Evolutionary conservation across 768 basidiomycete genomes (phyloP), one percentile per base, ranked within the genome.

Genomic region (Ephemerocybe angulata): DNA sequence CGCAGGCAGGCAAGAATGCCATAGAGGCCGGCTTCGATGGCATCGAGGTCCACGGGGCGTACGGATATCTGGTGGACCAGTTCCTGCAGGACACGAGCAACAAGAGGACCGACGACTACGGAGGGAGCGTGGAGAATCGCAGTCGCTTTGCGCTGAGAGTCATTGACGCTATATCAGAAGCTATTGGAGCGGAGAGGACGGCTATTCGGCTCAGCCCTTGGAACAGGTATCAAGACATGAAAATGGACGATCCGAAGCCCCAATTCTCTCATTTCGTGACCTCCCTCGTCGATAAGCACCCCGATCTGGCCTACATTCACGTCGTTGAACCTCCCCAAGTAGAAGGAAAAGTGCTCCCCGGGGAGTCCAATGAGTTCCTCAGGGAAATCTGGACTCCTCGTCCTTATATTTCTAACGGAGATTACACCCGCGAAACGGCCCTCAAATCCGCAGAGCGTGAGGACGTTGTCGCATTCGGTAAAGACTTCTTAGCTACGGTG

Each of bases 121-220:
- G 87, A 1, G 88, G 88, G 1, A 79, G 76, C 59, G 78, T 87
- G 52, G 85, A 88, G 66, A 89, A 87, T 62, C 77, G 88, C 22
- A 77, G 72, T 15, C 73, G 87, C 6, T 72, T 91, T 28, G 74
- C 76, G 13, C 65, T 87, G 8, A 80, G 87, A 63, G 72, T 88
- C 44, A 78, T 85, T 13, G 81, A 86, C 42, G 83, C 83, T n/a
- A n/a, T n/a, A n/a, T n/a, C n/a, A n/a, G n/a, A 65, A 15, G 12
- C 8, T 4, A 25, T 13, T 48, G 12, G 46, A 28, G 51, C 35
- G 33, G 33, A 43, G 19, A 3, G 19, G n/a, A 30, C 11, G 31
- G 6, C 21, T 62, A 64, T 53, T 22, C 61, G 12, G 61, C 65
- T 49, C 38, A 52, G 7, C 15, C 48, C 17, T 7, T 21, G 22